Evolutionary conservation across 768 basidiomycete genomes (phyloP).

Genomic region (Russula ochroleuca): DNA sequence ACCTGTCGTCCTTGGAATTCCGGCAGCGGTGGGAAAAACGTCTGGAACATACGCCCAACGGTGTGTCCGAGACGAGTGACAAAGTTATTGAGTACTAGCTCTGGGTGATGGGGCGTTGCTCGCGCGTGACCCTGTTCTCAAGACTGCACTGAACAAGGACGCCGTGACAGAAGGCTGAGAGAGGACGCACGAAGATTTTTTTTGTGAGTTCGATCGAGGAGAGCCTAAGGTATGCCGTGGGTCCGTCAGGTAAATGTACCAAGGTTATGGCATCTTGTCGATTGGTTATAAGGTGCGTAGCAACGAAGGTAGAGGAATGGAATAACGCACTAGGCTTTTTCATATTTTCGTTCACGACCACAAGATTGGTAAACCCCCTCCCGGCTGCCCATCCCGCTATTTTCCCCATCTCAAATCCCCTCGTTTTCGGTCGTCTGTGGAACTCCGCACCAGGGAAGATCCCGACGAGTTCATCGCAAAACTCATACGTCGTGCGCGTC

Average conservation of each 20-base stretch:
- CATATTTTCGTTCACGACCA: slow-evolving; percentile 94
- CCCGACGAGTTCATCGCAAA: slow-evolving; percentile 86
- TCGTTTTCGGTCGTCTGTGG: slow-evolving; percentile 78
- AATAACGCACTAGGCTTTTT: slow-evolving; percentile 68
- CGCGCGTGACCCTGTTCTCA: slow-evolving; percentile 76
- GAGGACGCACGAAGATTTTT: slow-evolving; percentile 68
- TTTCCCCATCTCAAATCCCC: slow-evolving; percentile 84
- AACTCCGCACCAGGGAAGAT: slow-evolving; percentile 93
- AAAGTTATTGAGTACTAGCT: slow-evolving; percentile 92
- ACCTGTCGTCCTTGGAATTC: slow-evolving; percentile 97
- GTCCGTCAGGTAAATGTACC: slow-evolving; percentile 85
- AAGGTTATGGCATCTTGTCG: slow-evolving; percentile 84
- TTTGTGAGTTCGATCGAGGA: slow-evolving; percentile 82
- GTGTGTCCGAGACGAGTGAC: slow-evolving; percentile 90
- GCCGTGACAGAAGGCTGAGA: neutral
- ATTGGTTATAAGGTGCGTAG: slow-evolving; percentile 12
- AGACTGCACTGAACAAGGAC: neutral
- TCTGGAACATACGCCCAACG: slow-evolving; percentile 94
- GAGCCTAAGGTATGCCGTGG: slow-evolving; percentile 93
- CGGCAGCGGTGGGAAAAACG: slow-evolving; percentile 89
- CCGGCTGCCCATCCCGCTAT: slow-evolving; percentile 92
- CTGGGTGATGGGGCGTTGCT: slow-evolving; percentile 89
- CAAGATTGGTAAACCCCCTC: slow-evolving; percentile 80
- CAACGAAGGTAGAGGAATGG: slow-evolving; percentile 9
- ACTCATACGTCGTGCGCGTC: slow-evolving; percentile 84